Evolutionary conservation across 1,284 basidiomycete species (phyloP).

Genomic region (Paramarasmius palmivorus): DNA sequence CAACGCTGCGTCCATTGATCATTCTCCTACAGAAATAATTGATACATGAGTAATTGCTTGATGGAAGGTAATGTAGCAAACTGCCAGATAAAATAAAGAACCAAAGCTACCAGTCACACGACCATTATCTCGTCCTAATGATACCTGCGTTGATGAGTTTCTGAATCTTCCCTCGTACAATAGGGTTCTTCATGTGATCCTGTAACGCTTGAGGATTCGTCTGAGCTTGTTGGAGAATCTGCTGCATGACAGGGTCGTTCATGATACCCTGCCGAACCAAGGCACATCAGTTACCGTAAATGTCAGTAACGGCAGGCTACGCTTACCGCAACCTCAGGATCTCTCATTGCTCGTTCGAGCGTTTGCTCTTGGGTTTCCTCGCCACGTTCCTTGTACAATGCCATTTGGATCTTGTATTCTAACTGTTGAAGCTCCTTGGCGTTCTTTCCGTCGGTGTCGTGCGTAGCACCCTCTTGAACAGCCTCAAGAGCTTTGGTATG

Average conservation of each 20-base stretch:
- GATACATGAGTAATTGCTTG: conserved; percentile 4
- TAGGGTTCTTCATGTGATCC: conserved; percentile 97
- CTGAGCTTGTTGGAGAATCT: conserved; percentile 95
- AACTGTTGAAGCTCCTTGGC: conserved; percentile 79
- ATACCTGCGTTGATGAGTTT: conserved; percentile 95
- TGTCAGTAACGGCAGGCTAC: conserved; percentile 1
- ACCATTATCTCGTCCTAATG: conserved; percentile 69
- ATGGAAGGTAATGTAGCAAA: conserved; percentile 6
- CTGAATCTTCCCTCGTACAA: conserved; percentile 82
- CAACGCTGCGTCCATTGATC: background rate
- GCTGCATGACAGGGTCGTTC: conserved; percentile 88
- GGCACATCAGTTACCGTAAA: conserved; percentile 7
- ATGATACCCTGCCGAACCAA: conserved; percentile 64
- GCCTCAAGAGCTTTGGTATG: conserved; percentile 86
- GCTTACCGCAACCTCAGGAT: conserved; percentile 91
- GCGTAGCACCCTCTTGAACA: conserved; percentile 72
- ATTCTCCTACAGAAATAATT: conserved; percentile 1
- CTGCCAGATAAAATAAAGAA: conserved; percentile 1
- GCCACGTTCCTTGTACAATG: conserved; percentile 80
- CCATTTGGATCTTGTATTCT: conserved; percentile 80
- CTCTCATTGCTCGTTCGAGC: conserved; percentile 91
- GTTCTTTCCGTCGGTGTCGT: conserved; percentile 80
- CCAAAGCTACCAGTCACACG: background rate
- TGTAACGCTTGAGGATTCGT: conserved; percentile 86
- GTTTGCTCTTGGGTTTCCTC: conserved; percentile 94